Evolutionary conservation across 345 rosid species (phyloP).

Genomic region (Citrus reticulata): DNA sequence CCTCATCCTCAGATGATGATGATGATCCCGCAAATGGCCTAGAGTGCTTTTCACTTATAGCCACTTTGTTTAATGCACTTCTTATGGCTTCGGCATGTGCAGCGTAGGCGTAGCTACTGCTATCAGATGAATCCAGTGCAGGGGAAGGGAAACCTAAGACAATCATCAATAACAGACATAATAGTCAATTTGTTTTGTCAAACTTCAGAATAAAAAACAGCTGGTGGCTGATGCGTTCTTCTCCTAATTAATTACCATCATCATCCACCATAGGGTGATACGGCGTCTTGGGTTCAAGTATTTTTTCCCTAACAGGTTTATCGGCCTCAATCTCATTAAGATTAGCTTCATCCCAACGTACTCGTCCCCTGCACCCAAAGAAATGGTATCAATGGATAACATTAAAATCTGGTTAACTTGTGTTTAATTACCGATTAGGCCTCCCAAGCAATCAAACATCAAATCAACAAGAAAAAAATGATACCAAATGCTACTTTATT

Average conservation of each 20-base stretch:
- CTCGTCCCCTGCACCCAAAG: neutral
- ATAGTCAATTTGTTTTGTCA: neutral
- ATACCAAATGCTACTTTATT: neutral
- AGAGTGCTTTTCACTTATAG: neutral
- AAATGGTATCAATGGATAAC: neutral
- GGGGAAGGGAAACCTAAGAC: constrained; percentile 1
- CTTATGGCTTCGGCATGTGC: constrained; percentile 15
- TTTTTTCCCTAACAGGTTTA: constrained; percentile 2
- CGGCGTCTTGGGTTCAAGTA: constrained; percentile 7
- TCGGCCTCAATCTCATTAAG: neutral
- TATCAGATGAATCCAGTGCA: neutral
- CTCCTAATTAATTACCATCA: neutral
- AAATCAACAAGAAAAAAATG: neutral
- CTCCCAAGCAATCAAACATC: neutral
- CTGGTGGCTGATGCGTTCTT: neutral
- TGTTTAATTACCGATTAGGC: neutral
- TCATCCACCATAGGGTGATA: neutral
- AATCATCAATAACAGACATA: neutral
- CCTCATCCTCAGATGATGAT: constrained; percentile 34
- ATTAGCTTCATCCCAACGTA: constrained; percentile 2
- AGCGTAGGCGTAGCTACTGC: neutral
- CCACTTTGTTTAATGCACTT: constrained; percentile 2
- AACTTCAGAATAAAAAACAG: neutral
- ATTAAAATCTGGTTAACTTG: neutral
- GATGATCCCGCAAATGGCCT: constrained; percentile 19